Percentiles rank a stretch among this genome's conserved stretches.
Conservation (phyloP, 2,329 filamentous ascomycete species). For the Cladosporium velox region DNA sequence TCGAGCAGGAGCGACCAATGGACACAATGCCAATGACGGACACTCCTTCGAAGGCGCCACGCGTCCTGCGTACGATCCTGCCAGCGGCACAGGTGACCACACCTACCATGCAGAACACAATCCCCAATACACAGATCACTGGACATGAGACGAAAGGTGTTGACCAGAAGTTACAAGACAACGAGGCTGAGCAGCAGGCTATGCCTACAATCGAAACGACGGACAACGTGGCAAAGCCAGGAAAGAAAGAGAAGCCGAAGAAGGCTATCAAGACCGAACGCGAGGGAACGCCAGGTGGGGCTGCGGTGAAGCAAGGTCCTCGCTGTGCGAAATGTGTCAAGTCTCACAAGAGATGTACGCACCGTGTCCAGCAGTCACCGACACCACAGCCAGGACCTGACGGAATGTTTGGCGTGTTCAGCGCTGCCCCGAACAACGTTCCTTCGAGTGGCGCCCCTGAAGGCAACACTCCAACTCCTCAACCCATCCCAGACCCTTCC, state of each 20-base stretch:
- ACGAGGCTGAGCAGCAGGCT: not conserved
- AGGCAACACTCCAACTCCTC: not conserved
- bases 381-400: not conserved
- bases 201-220: not conserved
- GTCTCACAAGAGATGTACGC: constrained; percentile 7
- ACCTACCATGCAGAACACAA: not conserved
- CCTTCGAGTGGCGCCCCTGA: not conserved
- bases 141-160: not conserved
- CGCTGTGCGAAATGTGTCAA: constrained; percentile 9
- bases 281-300: not conserved
- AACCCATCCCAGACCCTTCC: not conserved
- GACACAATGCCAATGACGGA: not conserved
- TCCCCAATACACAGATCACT: not conserved
- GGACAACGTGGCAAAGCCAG: not conserved
- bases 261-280: not conserved
- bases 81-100: not conserved
- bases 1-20: constrained; percentile 1
- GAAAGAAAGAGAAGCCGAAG: constrained; percentile 4
- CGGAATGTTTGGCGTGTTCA: not conserved
- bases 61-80: not conserved
- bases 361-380: not conserved
- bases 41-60: not conserved
- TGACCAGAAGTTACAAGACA: not conserved
- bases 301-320: not conserved
- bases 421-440: not conserved